These are phyloP conservation scores for Plectosphaerella plurivora DNA, from an alignment of 2,329 filamentous ascomycete species.

Conservation along the genomic window DNA sequence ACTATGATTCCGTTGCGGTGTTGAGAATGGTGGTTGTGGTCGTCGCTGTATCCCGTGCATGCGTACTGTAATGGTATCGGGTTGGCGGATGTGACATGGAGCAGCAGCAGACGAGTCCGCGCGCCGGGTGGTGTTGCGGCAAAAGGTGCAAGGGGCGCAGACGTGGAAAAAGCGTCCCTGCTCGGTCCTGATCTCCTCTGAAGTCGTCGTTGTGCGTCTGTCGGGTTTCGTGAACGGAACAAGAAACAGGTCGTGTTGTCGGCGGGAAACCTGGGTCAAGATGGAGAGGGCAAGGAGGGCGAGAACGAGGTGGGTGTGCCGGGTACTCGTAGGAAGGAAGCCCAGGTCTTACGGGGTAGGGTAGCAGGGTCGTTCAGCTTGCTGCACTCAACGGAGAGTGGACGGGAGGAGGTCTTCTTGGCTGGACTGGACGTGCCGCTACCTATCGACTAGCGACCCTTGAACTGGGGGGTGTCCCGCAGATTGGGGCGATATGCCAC, in stretches of 20 bases:
- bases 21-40: constrained; percentile 11
- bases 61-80: constrained; percentile 17
- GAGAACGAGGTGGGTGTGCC: not conserved
- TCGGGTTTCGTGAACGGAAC: no score
- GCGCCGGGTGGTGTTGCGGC: no score
- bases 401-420: not conserved
- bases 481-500: constrained; percentile 1
- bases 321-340: not conserved
- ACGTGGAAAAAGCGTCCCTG: no score
- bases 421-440: not conserved
- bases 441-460: not conserved
- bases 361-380: not conserved
- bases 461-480: not conserved
- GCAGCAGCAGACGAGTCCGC: not conserved
- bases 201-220: no score
- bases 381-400: not conserved
- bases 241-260: not conserved
- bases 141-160: no score
- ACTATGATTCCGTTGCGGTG: constrained; percentile 5
- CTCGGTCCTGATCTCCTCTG: no score
- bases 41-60: constrained; percentile 20
- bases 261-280: not conserved
- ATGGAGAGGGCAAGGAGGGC: not conserved
- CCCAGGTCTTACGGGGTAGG: not conserved
- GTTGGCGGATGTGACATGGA: constrained; percentile 11